Percentiles rank a stretch among this genome's conserved stretches.
Conservation (phyloP, 78 protist species). For the Emiliania huxleyi region DNA sequence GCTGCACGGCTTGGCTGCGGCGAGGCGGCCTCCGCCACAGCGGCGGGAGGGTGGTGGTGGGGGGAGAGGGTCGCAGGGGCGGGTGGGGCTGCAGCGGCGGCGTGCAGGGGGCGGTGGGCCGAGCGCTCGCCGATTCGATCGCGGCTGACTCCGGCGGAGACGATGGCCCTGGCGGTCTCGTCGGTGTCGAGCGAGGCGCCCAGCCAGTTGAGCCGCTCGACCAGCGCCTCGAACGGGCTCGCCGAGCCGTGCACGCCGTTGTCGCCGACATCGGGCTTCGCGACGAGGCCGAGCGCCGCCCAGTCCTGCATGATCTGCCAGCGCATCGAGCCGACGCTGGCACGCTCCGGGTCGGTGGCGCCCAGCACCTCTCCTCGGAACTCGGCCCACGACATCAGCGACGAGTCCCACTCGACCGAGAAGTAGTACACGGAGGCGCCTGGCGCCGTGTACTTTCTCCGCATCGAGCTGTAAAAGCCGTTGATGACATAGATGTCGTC, state of each 20-base stretch:
- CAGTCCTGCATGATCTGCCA: constrained; percentile 2
- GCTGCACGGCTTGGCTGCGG: too few species aligned
- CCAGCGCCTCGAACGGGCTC: constrained; percentile 51
- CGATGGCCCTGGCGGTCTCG: neutral
- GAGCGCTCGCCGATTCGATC: neutral
- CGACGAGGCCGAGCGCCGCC: constrained; percentile 31
- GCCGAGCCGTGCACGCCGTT: constrained; percentile 61
- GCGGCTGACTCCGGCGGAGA: neutral
- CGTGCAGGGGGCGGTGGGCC: too few species aligned
- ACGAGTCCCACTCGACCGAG: constrained; percentile 35
- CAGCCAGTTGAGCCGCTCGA: constrained; percentile 55
- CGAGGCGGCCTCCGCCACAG: too few species aligned
- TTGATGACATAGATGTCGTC: constrained; percentile 45
- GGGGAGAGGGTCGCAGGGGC: too few species aligned
- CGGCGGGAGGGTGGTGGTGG: too few species aligned
- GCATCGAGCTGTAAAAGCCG: constrained; percentile 58
- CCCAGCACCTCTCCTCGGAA: constrained; percentile 54
- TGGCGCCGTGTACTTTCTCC: constrained; percentile 30
- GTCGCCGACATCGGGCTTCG: constrained; percentile 35
- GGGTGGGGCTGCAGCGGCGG: too few species aligned
- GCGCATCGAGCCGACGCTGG: constrained; percentile 38
- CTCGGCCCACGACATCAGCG: constrained; percentile 31
- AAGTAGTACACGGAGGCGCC: constrained; percentile 28
- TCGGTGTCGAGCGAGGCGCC: neutral
- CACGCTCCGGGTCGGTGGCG: constrained; percentile 47